Percentiles rank a stretch among this genome's conserved stretches.
Evolutionary conservation across 1,284 basidiomycete species (phyloP).

Genomic region (Leccinum solheimii): DNA sequence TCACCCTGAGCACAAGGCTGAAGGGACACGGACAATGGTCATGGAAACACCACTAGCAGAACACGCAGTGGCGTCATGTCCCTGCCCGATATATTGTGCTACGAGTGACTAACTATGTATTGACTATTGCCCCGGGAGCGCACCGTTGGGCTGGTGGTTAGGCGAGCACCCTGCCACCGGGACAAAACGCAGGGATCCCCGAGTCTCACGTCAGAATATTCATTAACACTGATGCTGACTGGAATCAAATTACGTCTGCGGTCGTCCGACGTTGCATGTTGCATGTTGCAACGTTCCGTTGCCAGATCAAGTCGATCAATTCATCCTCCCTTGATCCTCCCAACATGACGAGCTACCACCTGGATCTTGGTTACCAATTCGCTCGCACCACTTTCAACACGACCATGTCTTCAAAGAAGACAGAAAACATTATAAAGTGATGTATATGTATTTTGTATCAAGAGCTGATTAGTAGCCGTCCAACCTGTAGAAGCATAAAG

Average conservation of each 20-base stretch:
- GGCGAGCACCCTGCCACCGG: background rate
- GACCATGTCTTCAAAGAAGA: background rate
- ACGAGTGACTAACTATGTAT: background rate
- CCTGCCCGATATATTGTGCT: conserved; percentile 4
- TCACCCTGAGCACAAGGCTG: conserved; percentile 24
- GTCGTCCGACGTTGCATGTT: background rate
- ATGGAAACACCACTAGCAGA: conserved; percentile 10
- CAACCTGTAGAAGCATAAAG: conserved; percentile 44
- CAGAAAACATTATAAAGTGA: background rate
- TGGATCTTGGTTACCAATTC: conserved; percentile 1
- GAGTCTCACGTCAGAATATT: background rate
- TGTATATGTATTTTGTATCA: conserved; percentile 44
- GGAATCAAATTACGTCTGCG: background rate
- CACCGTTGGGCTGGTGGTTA: background rate
- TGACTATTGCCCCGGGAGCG: conserved; percentile 16
- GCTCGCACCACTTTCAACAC: background rate
- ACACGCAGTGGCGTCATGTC: conserved; percentile 31
- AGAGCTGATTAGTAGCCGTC: conserved; percentile 73
- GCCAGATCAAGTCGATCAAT: conserved; percentile 6
- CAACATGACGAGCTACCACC: background rate
- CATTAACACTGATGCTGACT: background rate
- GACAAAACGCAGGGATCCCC: background rate
- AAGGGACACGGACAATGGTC: conserved; percentile 1
- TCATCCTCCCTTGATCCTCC: background rate
- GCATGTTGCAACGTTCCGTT: background rate